Evolutionary conservation across 176 grass and related monocot genomes (phyloP).

Genomic region (Carex scoparia): DNA sequence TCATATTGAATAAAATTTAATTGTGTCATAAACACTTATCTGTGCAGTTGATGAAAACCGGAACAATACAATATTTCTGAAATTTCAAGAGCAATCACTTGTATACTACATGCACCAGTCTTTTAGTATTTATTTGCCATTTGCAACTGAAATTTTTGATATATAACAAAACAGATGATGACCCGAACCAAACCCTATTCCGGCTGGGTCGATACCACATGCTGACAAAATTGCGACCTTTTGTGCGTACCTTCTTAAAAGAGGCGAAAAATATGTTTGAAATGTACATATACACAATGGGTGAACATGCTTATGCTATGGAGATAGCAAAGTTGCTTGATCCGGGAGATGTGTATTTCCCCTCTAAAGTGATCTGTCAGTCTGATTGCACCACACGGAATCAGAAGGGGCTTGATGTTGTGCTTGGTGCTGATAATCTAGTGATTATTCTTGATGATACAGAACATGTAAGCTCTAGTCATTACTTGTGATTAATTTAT

Average conservation of each 20-base stretch:
- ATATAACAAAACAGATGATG: slow-evolving; percentile 46
- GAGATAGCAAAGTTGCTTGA: slow-evolving; percentile 94
- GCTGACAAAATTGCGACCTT: slow-evolving; percentile 92
- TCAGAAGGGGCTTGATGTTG: slow-evolving; percentile 93
- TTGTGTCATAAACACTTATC: neutral
- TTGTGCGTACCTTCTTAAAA: slow-evolving; percentile 64
- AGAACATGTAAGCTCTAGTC: slow-evolving; percentile 52
- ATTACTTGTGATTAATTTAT: neutral
- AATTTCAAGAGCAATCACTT: neutral
- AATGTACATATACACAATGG: slow-evolving; percentile 97
- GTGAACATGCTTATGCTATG: slow-evolving; percentile 72
- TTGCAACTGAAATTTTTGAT: neutral
- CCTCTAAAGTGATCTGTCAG: slow-evolving; percentile 82
- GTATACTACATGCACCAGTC: neutral
- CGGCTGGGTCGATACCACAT: slow-evolving; percentile 55
- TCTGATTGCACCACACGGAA: slow-evolving; percentile 71
- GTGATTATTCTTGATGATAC: slow-evolving; percentile 95
- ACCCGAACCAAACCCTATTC: slow-evolving; percentile 51
- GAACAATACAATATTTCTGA: neutral
- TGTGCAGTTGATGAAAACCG: neutral
- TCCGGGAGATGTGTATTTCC: slow-evolving; percentile 71
- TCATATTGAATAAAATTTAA: neutral
- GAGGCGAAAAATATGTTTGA: slow-evolving; percentile 89
- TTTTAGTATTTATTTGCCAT: neutral
- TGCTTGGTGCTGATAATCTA: slow-evolving; percentile 75